Evolutionary conservation across 83 land plant species (phyloP), one percentile per base, ranked within the genome.

Genomic region (Thuja plicata): DNA sequence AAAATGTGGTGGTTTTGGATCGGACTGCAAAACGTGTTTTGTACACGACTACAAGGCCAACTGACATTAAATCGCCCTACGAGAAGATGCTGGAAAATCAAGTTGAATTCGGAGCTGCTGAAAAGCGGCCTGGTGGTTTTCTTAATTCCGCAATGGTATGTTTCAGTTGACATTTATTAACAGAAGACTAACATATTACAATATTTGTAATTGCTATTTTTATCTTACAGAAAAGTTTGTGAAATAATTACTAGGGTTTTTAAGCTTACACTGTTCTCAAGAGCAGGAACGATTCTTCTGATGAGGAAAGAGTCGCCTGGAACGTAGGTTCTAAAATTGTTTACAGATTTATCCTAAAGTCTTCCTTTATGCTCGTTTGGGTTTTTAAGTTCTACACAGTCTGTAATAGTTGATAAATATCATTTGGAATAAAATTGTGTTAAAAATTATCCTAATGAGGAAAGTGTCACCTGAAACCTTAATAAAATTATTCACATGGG

Each of bases 51-150:
- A 97, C 95, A 21, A 80, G 99, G 73, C 99, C 99, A 12, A 93
- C 71, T 81, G 99, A 98, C 90, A 97, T 97, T 10, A 95, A 92
- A 74, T 93, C 98, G 32, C 99, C 99, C 2, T 98, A 98, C 37
- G 95, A 96, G 85, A 97, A 97, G 94, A 97, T 98, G 99, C 89
- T 95, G 24, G 98, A 97, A 74, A 97, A 98, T 90, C 92, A 90
- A 17, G 99, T 98, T 30, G 97, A 95, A 88, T 98, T 98, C 84
- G 99, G 99, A n/a, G 97, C 99, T 1, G 98, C 99, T 2, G 99
- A 98, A 88, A 98, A 95, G 93, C 91, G 99, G 81, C 96, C 99
- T 24, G 95, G 96, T 32, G 94, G 98, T 19, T 95, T 97, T 88
- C 87, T 97, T 79, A 96, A 96, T 70, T 95, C 99, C 32, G 96